A percentile compares a stretch with the other conserved stretches of the same genome.
phyloP scores from a whole-genome alignment of 2,329 filamentous ascomycete species.

The Apiospora malaysiana region DNA sequence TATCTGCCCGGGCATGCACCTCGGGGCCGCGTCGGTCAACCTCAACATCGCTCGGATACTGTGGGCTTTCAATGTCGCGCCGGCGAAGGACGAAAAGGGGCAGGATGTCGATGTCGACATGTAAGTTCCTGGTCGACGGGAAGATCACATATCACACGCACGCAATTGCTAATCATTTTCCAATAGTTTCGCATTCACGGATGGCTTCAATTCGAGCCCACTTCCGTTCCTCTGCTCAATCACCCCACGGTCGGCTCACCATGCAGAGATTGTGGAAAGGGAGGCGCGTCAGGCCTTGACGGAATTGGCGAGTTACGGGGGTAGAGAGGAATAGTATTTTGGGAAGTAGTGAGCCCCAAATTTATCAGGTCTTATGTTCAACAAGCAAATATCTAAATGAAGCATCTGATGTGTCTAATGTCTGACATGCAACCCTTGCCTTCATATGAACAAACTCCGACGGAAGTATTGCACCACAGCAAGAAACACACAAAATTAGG shows the following conservation, averaged over 20 bases:
- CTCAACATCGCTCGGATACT: constrained; percentile 54
- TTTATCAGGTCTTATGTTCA: too few species aligned
- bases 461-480: too few species aligned
- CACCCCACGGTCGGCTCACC: constrained; percentile 39
- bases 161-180: background rate
- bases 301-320: background rate
- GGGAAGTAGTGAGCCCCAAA: too few species aligned
- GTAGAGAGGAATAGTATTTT: too few species aligned
- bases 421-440: too few species aligned
- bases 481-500: too few species aligned
- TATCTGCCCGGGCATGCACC: constrained; percentile 52
- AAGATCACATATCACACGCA: background rate
- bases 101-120: constrained; percentile 45
- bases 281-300: background rate
- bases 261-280: constrained; percentile 40
- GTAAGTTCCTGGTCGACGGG: constrained; percentile 34
- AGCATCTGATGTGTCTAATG: too few species aligned
- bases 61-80: constrained; percentile 56
- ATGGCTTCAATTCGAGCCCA: constrained; percentile 50
- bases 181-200: constrained; percentile 47
- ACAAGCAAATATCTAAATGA: too few species aligned
- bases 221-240: constrained; percentile 49
- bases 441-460: too few species aligned
- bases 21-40: constrained; percentile 55
- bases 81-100: constrained; percentile 37